Evolutionary conservation across 768 basidiomycete genomes (phyloP).

Genomic region (Tubosaeta sp.): DNA sequence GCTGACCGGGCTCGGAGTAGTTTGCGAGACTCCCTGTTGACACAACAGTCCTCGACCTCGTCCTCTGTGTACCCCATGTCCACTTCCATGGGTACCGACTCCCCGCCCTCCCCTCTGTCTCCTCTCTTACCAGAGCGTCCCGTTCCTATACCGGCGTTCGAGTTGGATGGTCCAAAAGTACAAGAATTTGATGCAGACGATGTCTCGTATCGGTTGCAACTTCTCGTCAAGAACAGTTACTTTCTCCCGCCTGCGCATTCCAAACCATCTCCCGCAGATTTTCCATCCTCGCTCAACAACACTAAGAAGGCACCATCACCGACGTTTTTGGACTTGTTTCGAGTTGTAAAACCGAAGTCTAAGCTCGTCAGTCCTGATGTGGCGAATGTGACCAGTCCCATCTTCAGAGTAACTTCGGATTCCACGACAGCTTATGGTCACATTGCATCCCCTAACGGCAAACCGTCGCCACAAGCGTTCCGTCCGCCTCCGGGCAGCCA

Average conservation of each 20-base stretch:
- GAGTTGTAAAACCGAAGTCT: constrained; percentile 61
- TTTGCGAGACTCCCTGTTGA: constrained; percentile 50
- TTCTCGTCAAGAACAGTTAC: constrained; percentile 84
- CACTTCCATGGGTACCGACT: constrained; percentile 62
- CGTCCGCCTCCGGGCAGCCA: constrained; percentile 30
- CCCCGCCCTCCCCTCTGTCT: constrained; percentile 59
- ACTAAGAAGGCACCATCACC: constrained; percentile 45
- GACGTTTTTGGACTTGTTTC: constrained; percentile 66
- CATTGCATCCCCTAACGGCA: constrained; percentile 35
- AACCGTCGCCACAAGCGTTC: constrained; percentile 34
- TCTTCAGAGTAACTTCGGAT: constrained; percentile 63
- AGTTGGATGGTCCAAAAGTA: constrained; percentile 45
- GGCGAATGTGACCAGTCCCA: constrained; percentile 40
- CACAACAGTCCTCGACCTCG: constrained; percentile 62
- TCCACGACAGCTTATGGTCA: constrained; percentile 48
- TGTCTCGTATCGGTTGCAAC: constrained; percentile 77
- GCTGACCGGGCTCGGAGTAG: constrained; percentile 48
- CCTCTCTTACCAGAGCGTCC: constrained; percentile 40
- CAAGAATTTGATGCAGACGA: constrained; percentile 67
- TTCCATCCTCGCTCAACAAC: constrained; percentile 36
- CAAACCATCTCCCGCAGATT: constrained; percentile 69
- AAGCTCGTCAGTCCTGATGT: constrained; percentile 52
- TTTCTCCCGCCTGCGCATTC: constrained; percentile 85
- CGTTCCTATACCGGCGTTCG: constrained; percentile 44
- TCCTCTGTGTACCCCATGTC: constrained; percentile 79